These are phyloP conservation scores for Trematosphaeria pertusa DNA, from an alignment of 2,329 filamentous ascomycete species.

Conservation along the genomic window DNA sequence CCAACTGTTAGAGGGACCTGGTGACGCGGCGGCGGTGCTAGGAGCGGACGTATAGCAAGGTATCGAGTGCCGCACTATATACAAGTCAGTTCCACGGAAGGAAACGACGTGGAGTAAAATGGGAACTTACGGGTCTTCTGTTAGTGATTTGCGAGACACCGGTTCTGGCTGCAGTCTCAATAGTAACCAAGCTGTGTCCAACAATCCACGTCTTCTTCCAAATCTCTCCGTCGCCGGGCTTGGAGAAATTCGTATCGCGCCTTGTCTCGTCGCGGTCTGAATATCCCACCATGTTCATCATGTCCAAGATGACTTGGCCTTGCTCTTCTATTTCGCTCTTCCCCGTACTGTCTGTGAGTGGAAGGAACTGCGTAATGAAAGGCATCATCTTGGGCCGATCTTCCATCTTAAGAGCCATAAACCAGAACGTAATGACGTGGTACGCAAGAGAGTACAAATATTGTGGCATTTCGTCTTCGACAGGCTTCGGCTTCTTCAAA, in stretches of 20 bases:
- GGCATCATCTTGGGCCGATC: conserved; percentile 84
- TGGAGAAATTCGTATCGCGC: conserved; percentile 69
- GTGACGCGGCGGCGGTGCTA: conserved; percentile 48
- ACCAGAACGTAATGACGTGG: conserved; percentile 97
- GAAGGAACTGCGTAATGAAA: conserved; percentile 87
- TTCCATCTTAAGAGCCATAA: conserved; percentile 83
- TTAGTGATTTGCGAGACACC: conserved; percentile 76
- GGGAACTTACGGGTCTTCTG: conserved; percentile 73
- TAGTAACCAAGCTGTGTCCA: conserved; percentile 75
- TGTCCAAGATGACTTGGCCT: conserved; percentile 90
- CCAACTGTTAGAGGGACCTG: conserved; percentile 50
- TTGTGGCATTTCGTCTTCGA: conserved; percentile 80
- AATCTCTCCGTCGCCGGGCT: conserved; percentile 70
- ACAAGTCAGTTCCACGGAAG: conserved; percentile 19
- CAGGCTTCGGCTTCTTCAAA: conserved; percentile 49
- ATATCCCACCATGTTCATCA: conserved; percentile 88
- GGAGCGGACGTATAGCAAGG: conserved; percentile 45
- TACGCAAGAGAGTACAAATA: conserved; percentile 95
- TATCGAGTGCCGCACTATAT: conserved; percentile 51
- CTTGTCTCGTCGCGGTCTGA: conserved; percentile 82
- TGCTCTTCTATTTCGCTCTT: conserved; percentile 83
- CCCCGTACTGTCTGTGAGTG: conserved; percentile 77
- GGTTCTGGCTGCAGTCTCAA: conserved; percentile 71
- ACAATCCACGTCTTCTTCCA: conserved; percentile 74
- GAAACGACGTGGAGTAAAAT: conserved; percentile 26